Evolutionary conservation across 2,329 filamentous ascomycete genomes (phyloP).

Genomic region (Fusarium continuum): DNA sequence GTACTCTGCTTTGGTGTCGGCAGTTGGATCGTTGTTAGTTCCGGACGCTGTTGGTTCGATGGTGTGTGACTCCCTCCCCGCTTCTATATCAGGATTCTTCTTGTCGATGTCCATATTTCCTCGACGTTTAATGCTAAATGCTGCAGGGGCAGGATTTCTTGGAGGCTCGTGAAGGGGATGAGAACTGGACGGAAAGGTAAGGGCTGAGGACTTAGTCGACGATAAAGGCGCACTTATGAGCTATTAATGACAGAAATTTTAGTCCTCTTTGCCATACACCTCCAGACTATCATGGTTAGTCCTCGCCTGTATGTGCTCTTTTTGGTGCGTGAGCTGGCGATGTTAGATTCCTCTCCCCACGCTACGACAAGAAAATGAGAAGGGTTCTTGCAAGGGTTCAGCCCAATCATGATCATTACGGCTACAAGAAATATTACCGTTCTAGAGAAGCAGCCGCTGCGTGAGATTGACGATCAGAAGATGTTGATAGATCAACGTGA

Average conservation of each 20-base stretch:
- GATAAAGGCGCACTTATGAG: neutral
- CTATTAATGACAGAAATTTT: neutral
- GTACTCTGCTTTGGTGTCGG: conserved; percentile 13
- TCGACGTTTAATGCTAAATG: too few species aligned
- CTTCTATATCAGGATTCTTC: conserved; percentile 13
- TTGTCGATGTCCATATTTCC: conserved; percentile 12
- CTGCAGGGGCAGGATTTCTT: too few species aligned
- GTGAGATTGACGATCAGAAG: neutral
- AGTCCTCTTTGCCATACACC: neutral
- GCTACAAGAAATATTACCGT: neutral
- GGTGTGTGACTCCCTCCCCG: conserved; percentile 6
- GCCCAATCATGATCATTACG: neutral
- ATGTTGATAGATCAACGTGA: neutral
- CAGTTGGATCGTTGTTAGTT: conserved; percentile 7
- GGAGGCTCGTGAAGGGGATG: too few species aligned
- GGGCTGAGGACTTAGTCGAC: too few species aligned
- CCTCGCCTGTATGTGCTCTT: neutral
- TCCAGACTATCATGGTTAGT: neutral
- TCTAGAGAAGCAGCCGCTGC: neutral
- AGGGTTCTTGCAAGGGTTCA: neutral
- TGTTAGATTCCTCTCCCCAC: neutral
- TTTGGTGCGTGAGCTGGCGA: neutral
- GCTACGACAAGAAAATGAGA: neutral
- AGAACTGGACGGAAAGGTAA: too few species aligned
- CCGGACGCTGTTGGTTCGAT: conserved; percentile 18